Conservation (phyloP, 2,329 filamentous ascomycete genomes). For the Fusarium domesticum region DNA sequence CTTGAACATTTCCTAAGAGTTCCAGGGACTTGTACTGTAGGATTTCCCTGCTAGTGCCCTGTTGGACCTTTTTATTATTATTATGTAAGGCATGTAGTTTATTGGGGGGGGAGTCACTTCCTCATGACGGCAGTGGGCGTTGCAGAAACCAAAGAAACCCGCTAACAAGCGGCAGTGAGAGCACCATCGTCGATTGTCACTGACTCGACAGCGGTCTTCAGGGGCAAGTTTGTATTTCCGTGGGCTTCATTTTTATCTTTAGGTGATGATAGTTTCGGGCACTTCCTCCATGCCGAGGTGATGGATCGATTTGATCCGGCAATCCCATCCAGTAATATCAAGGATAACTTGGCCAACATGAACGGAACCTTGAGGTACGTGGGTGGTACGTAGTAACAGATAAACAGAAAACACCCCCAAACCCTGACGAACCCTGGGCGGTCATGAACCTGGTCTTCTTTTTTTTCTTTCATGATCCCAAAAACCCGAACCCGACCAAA, state of each 20-base stretch:
- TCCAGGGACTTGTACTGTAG: no score
- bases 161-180: background rate
- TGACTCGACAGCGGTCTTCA: background rate
- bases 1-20: conserved; percentile 1
- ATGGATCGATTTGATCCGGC: background rate
- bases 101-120: background rate
- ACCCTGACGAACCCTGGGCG: background rate
- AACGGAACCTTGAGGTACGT: background rate
- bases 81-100: no score
- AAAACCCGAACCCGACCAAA: background rate
- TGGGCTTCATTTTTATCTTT: no score
- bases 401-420: background rate
- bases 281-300: no score
- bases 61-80: no score
- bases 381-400: background rate
- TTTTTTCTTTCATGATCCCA: background rate
- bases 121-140: background rate
- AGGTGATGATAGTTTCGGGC: no score
- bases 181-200: background rate
- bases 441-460: no score
- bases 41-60: no score
- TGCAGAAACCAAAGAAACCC: background rate
- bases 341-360: background rate
- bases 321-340: background rate
- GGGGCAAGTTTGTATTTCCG: background rate